Base-by-base conservation (phyloP, 2,329 filamentous ascomycete species). In the Penicillium paneum region DNA sequence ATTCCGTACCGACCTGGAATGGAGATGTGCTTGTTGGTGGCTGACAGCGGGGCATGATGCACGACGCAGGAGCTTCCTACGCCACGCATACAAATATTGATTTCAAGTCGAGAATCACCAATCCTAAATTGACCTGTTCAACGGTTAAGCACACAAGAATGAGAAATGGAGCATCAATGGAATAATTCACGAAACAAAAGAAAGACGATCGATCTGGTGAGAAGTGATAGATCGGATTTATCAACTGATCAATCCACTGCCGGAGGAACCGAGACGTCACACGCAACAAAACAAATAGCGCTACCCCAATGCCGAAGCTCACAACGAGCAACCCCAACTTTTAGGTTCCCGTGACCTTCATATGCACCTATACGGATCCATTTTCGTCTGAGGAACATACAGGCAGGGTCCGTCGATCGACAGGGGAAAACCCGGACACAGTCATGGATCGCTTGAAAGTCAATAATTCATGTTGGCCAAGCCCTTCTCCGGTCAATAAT, bases 11-110 rank as follows among this genome's bases (percentile, higher is more conserved):
- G 12, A n/a, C 21, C 26, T 10, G n/a, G 28, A 13, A 41, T n/a
- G 13, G 19, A 13, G 47, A 21, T 32, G 12, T n/a, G 21, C 39
- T 12, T 8, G 21, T 28, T 44, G 43, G 40, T 50, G 44, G 42
- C 35, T 50, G 32, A 54, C 28, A 54, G 19, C 28, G 40, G 38
- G 52, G 32, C 26, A 7, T 41, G 13, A 49, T 53, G 51, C 51
- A 34, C 49, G 35, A 52, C 15, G 49, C 54, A 60, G 58, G 53
- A 59, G 55, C 31, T 32, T 42, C 28, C 39, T 13, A 8, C 28
- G 40, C 49, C 49, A 40, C 43, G 29, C 32, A 56, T 56, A 44
- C 5, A n/a, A 50, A 48, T 54, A 50, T 49, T 52, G 49, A 56
- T 52, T 55, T 17, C 32, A 45, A 40, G 19, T 52, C 29, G 10